Base-by-base conservation (phyloP, 257 asterid genomes). In the Paulownia fortunei region DNA sequence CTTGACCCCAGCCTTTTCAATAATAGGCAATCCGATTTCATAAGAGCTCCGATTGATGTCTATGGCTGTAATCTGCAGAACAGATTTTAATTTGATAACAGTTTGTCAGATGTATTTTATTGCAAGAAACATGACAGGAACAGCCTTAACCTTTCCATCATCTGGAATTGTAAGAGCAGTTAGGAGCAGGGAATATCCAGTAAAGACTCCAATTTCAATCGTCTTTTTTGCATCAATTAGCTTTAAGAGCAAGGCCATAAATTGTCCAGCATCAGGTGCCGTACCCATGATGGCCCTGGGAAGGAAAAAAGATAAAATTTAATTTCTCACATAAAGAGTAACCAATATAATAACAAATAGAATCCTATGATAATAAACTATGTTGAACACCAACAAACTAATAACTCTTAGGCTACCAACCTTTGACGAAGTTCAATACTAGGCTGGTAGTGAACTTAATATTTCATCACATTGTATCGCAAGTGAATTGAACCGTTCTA, bases 161-260 rank as follows among this genome's bases (percentile, higher is more conserved):
- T 82, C 79, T n/a, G 92, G 95, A 52, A 88, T 88, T 19, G 84
- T 64, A 27, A 90, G 92, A 8, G 92, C 92, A 19, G 92, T 90
- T 39, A 83, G 79, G 61, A 88, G 87, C 59, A 86, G 79, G 18
- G 95, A 90, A 42, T 90, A 90, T 62, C 95, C 95, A 10, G 92
- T 88, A 61, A 86, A 90, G 0, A 90, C 91, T 19, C 95, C 95
- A 54, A 90, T 54, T 77, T 88, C 92, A 36, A 88, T 88, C 0
- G 90, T 90, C 26, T 79, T 90, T 67, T 86, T 86, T 0, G 95
- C 88, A 39, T 82, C 85, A 39, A 80, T 27, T 7, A 87, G 62
- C 78, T 77, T 84, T 26, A 88, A 70, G 1, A 90, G 73, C 80
- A 90, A 32, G 47, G 86, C 76, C 76, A 90, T 74, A 18, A 84